A percentile compares a stretch with the other conserved stretches of the same genome.
phyloP scores from a whole-genome alignment of 805 yeast species.

The Starmerella vaccinii region DNA sequence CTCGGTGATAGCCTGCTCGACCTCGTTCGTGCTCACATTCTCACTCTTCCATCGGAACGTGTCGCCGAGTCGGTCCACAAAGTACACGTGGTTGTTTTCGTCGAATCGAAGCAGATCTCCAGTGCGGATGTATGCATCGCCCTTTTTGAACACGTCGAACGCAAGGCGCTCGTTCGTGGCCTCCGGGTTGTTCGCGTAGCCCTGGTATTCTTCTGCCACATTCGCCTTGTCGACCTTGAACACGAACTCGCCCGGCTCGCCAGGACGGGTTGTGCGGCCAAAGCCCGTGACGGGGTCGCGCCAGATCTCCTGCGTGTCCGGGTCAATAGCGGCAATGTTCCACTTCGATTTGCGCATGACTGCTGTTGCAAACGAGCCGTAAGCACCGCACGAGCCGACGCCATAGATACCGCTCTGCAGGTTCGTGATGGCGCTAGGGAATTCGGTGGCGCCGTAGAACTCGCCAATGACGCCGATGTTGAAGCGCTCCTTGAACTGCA shows the following conservation, averaged over 20 bases:
- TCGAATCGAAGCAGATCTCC: slow-evolving; percentile 75
- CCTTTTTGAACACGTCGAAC: slow-evolving; percentile 63
- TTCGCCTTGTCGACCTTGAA: slow-evolving; percentile 60
- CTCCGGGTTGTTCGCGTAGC: slow-evolving; percentile 67
- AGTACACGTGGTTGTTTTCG: slow-evolving; percentile 58
- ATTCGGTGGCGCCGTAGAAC: slow-evolving; percentile 88
- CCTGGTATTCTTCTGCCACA: slow-evolving; percentile 73
- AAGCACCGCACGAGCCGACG: slow-evolving; percentile 78
- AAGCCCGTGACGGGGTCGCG: slow-evolving; percentile 59
- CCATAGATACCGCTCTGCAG: slow-evolving; percentile 71
- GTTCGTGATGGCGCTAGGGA: slow-evolving; percentile 78
- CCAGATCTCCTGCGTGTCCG: slow-evolving; percentile 60
- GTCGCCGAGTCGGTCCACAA: slow-evolving; percentile 88
- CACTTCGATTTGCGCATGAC: slow-evolving; percentile 42
- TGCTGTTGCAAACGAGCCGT: slow-evolving; percentile 41
- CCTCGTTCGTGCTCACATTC: slow-evolving; percentile 88
- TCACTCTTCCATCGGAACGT: slow-evolving; percentile 96
- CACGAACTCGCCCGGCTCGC: slow-evolving; percentile 79
- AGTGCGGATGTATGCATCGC: slow-evolving; percentile 84
- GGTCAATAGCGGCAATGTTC: slow-evolving; percentile 62
- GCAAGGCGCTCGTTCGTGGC: slow-evolving; percentile 72
- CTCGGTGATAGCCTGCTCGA: slow-evolving; percentile 52
- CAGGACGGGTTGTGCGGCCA: slow-evolving; percentile 42
- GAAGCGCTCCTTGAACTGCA: slow-evolving; percentile 64
- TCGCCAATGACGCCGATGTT: slow-evolving; percentile 70